These are phyloP conservation scores for Pisolithus tinctorius DNA, from an alignment of 768 basidiomycete genomes.

Conservation along the genomic window DNA sequence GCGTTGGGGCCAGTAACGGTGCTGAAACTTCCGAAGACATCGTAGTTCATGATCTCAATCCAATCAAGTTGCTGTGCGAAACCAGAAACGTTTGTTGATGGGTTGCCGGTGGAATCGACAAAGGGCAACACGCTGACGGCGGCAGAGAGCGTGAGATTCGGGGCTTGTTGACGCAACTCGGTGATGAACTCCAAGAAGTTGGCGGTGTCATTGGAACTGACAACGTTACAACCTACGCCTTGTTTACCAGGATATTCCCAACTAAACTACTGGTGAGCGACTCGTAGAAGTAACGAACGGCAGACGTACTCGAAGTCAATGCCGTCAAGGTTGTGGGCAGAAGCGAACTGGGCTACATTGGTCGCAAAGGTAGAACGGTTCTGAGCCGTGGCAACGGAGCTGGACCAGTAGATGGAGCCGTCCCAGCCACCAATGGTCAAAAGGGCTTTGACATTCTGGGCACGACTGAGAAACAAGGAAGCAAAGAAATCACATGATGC, in stretches of 20 bases:
- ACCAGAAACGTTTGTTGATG: conserved; percentile 53
- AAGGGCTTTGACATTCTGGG: conserved; percentile 48
- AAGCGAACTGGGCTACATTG: conserved; percentile 43
- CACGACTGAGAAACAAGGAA: background rate
- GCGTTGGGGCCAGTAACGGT: conserved; percentile 71
- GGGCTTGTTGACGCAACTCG: conserved; percentile 50
- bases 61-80: conserved; percentile 71
- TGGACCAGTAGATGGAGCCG: conserved; percentile 57
- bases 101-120: conserved; percentile 45
- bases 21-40: conserved; percentile 50
- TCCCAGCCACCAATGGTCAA: conserved; percentile 66
- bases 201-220: conserved; percentile 57
- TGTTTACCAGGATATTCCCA: conserved; percentile 79
- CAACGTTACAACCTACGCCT: conserved; percentile 66
- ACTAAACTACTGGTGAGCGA: conserved; percentile 29
- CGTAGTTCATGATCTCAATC: conserved; percentile 71
- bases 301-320: conserved; percentile 59
- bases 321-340: conserved; percentile 49
- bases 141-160: conserved; percentile 63
- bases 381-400: conserved; percentile 42
- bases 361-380: conserved; percentile 56
- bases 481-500: background rate
- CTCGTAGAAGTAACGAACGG: background rate
- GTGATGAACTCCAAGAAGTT: conserved; percentile 78
- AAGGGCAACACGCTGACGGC: conserved; percentile 67